A percentile compares a stretch with the other conserved stretches of the same genome.
Evolutionary conservation across 495 filamentous ascomycete genomes (phyloP).

Genomic region (Elasticomyces elasticus): DNA sequence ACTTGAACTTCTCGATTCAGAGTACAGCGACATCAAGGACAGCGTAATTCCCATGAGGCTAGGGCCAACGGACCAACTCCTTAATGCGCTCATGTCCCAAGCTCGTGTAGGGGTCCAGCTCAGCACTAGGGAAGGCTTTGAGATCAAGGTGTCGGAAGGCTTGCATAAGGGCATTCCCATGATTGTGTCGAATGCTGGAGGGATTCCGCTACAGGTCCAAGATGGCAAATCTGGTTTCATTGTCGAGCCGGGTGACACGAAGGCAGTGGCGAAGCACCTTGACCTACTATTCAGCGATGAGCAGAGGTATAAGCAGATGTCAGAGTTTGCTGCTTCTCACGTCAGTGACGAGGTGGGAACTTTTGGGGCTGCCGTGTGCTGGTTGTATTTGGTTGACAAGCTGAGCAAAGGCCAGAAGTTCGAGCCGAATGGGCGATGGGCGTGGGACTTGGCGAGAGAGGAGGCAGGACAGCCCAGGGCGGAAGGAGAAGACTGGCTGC

Average conservation of each 20-base stretch:
- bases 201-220: slow-evolving; percentile 73
- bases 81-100: slow-evolving; percentile 70
- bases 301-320: slow-evolving; percentile 55
- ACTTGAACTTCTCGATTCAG: slow-evolving; percentile 52
- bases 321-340: slow-evolving; percentile 49
- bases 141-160: slow-evolving; percentile 83
- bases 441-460: slow-evolving; percentile 68
- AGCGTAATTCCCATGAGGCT: slow-evolving; percentile 70
- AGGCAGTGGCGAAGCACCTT: slow-evolving; percentile 61
- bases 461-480: slow-evolving; percentile 50
- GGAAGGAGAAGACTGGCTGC: slow-evolving; percentile 53
- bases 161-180: slow-evolving; percentile 76
- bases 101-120: slow-evolving; percentile 68
- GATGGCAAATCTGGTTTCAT: slow-evolving; percentile 67
- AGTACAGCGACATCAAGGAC: slow-evolving; percentile 34
- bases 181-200: slow-evolving; percentile 68
- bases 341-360: slow-evolving; percentile 79
- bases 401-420: slow-evolving; percentile 42
- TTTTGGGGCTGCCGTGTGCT: slow-evolving; percentile 66
- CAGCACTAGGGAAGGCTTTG: slow-evolving; percentile 76
- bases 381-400: slow-evolving; percentile 66
- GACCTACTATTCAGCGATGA: slow-evolving; percentile 59
- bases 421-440: slow-evolving; percentile 50
- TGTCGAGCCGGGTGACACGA: slow-evolving; percentile 61
- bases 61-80: slow-evolving; percentile 66